A percentile compares a stretch with the other conserved stretches of the same genome.
Evolutionary conservation across 208 protist genomes (phyloP).

Genomic region (Acanthamoeba culbertsoni): DNA sequence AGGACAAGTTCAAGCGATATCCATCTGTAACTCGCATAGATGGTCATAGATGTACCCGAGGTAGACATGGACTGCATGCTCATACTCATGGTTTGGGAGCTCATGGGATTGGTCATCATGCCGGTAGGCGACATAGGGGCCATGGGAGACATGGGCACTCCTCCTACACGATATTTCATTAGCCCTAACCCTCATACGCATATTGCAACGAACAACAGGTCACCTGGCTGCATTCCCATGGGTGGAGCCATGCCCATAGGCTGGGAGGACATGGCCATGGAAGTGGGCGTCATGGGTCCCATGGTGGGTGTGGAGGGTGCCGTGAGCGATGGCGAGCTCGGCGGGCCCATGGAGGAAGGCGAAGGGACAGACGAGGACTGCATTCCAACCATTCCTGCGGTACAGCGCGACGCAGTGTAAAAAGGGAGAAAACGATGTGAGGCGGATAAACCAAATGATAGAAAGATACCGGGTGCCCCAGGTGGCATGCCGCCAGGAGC

Average conservation of each 20-base stretch:
- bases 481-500: not conserved
- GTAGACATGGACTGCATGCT: not conserved
- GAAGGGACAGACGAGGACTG: not conserved
- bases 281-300: not conserved
- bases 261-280: slow-evolving; percentile 12
- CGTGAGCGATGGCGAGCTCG: slow-evolving; percentile 10
- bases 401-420: not conserved
- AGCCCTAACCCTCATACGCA: not conserved
- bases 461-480: not conserved
- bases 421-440: not conserved
- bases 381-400: not conserved
- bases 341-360: not conserved
- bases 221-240: not conserved
- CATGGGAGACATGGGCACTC: slow-evolving; percentile 9
- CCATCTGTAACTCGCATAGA: not conserved
- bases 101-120: slow-evolving; percentile 18
- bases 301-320: slow-evolving; percentile 2
- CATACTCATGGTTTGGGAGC: not conserved
- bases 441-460: not conserved
- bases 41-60: not conserved
- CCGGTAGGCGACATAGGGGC: not conserved
- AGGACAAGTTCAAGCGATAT: not conserved
- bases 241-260: slow-evolving; percentile 11
- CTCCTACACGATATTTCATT: not conserved
- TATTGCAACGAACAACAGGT: not conserved